phyloP scores from a whole-genome alignment of 805 yeast species.

The Saturnispora diversa region DNA sequence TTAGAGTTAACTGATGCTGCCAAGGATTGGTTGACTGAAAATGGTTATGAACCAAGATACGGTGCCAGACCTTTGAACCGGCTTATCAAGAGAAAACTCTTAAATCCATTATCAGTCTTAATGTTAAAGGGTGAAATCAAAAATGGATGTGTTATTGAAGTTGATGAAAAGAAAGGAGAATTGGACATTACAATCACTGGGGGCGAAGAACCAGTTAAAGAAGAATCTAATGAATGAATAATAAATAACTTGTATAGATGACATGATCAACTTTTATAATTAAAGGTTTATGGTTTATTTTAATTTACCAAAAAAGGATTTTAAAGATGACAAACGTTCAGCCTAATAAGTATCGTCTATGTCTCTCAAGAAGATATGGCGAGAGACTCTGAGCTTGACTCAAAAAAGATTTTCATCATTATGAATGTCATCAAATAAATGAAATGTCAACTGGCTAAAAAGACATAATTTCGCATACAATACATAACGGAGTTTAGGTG shows the following conservation, averaged over 20 bases:
- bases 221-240: neutral
- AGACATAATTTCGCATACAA: neutral
- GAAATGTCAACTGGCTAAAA: constrained; percentile 2
- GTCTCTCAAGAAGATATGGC: constrained; percentile 16
- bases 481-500: neutral
- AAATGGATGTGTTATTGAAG: constrained; percentile 27
- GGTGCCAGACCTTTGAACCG: constrained; percentile 97
- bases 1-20: constrained; percentile 49
- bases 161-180: constrained; percentile 8
- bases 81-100: constrained; percentile 69
- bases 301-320: neutral
- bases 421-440: constrained; percentile 4
- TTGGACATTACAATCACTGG: constrained; percentile 5
- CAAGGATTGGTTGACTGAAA: constrained; percentile 67
- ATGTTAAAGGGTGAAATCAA: constrained; percentile 73
- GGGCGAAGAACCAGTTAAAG: neutral
- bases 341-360: constrained; percentile 16
- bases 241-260: too few relatives aligned
- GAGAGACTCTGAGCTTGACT: constrained; percentile 22
- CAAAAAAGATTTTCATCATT: constrained; percentile 15
- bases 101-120: constrained; percentile 80
- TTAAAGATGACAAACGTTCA: constrained; percentile 4
- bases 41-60: constrained; percentile 85
- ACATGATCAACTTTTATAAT: constrained; percentile 1
- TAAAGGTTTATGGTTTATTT: neutral